phyloP scores from a whole-genome alignment of 192 early-diverging fungal species.

The Cetraspora pellucida region DNA sequence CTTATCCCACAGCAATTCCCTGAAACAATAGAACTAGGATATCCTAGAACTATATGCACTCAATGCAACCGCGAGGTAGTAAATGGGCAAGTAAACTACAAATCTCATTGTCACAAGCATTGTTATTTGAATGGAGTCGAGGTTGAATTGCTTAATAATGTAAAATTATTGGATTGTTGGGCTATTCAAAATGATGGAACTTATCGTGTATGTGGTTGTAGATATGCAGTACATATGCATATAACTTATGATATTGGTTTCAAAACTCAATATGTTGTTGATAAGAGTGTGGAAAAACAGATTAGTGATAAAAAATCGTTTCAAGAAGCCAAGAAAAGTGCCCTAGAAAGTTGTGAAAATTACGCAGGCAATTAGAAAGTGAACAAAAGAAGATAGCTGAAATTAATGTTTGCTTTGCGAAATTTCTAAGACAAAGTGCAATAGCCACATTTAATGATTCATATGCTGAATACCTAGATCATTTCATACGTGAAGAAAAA shows the following conservation, averaged over 20 bases:
- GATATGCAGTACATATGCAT: conserved; percentile 37
- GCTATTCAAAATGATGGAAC: conserved; percentile 33
- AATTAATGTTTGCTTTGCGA: conserved; percentile 31
- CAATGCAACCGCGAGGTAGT: background rate
- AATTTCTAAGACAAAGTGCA: conserved; percentile 39
- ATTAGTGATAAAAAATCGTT: conserved; percentile 28
- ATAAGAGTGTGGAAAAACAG: conserved; percentile 23
- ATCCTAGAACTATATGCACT: conserved; percentile 38
- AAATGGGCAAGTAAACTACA: conserved; percentile 30
- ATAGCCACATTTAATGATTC: conserved; percentile 35
- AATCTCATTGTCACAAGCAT: conserved; percentile 36
- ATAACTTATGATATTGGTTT: conserved; percentile 24
- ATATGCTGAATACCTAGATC: conserved; percentile 36
- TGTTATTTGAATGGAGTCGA: conserved; percentile 34
- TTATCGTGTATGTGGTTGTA: conserved; percentile 34
- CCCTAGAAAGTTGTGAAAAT: conserved; percentile 4
- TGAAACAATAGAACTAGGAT: conserved; percentile 26
- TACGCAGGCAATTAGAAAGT: conserved; percentile 19
- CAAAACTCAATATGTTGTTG: conserved; percentile 32
- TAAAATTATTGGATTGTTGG: conserved; percentile 15
- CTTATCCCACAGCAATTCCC: conserved; percentile 27
- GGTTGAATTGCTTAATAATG: conserved; percentile 26
- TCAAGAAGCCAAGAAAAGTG: conserved; percentile 12
- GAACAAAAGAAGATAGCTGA: conserved; percentile 37
- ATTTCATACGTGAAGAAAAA: conserved; percentile 36